Evolutionary conservation across 257 asterid species (phyloP), one percentile per base, ranked within the genome.

Genomic region (Solanum chilense): DNA sequence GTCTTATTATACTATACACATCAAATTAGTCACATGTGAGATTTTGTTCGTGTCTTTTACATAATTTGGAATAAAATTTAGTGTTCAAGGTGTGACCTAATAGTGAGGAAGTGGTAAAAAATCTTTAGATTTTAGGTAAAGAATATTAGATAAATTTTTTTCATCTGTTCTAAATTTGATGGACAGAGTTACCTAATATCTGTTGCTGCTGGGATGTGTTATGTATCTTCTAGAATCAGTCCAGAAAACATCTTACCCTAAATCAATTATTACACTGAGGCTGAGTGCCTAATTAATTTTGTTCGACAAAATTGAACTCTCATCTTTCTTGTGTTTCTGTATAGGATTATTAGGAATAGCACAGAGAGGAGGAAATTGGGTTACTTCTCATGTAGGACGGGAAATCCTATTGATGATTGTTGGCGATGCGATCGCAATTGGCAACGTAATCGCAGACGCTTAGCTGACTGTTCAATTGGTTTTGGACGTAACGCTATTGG

Each of bases 341-440:
- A 58, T 94, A 96, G 99, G 93, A 88, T 92, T 14, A 93, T 90
- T 69, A 90, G 89, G 41, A 96, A 96, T 90, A 92, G 93, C 91
- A 96, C 97, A 1, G 95, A 93, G 76, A 91, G 98, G 86, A 91
- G 99, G 66, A 95, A 92, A n/a, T 86, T 96, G 35, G 98, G 97
- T 5, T 96, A 86, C 91, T 93, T 96, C 92, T 90, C 97, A 9
- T 94, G 99, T 87, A 94, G 86, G 8, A 92, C 93, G 3, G 98
- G 98, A 4, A 96, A 96, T 87, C 98, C 99, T 0, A 94, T 96
- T 15, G 99, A 96, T 88, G 97, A 94, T 80, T 96, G 99, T 87
- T 96, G 99, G 99, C 93, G 98, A 3, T 95, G 98, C 88, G 96
- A 95, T 88, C 93, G 86, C 21, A 84, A 89, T 74, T 96, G 99